Conservation (phyloP, 1,284 basidiomycete genomes). For the Moesziomyces parantarcticus region DNA sequence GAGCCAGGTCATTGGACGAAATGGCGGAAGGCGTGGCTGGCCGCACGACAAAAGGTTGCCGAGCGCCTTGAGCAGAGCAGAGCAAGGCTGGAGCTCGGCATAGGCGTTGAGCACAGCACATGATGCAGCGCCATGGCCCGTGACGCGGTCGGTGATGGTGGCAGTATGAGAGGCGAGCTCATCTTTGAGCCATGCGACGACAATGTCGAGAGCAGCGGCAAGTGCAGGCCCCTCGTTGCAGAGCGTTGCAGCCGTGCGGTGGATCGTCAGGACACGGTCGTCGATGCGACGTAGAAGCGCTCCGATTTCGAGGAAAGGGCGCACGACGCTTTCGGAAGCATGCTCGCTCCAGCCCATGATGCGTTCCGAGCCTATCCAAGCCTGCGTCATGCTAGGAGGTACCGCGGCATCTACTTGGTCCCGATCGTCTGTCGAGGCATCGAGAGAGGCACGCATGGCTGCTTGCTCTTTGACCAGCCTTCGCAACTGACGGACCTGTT, state of each 20-base stretch:
- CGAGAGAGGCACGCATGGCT: conserved; percentile 16
- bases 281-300: conserved; percentile 46
- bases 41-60: conserved; percentile 35
- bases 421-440: conserved; percentile 11
- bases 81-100: conserved; percentile 34
- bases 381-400: conserved; percentile 13
- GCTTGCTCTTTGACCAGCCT: conserved; percentile 31
- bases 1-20: conserved; percentile 35
- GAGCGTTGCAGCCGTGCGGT: conserved; percentile 7
- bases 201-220: conserved; percentile 34
- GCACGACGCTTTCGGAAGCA: conserved; percentile 37
- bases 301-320: conserved; percentile 37
- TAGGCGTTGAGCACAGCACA: conserved; percentile 38
- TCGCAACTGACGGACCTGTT: conserved; percentile 12
- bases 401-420: not conserved
- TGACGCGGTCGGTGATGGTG: conserved; percentile 1
- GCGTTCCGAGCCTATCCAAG: conserved; percentile 43
- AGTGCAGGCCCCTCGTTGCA: conserved; percentile 47
- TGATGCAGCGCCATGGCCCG: not conserved
- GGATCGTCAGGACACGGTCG: conserved; percentile 26
- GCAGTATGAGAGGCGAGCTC: conserved; percentile 29
- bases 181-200: conserved; percentile 45
- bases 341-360: conserved; percentile 37
- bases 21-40: conserved; percentile 33
- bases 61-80: conserved; percentile 27